Evolutionary conservation across 2,329 filamentous ascomycete genomes (phyloP).

Genomic region (Grosmannia huntii): DNA sequence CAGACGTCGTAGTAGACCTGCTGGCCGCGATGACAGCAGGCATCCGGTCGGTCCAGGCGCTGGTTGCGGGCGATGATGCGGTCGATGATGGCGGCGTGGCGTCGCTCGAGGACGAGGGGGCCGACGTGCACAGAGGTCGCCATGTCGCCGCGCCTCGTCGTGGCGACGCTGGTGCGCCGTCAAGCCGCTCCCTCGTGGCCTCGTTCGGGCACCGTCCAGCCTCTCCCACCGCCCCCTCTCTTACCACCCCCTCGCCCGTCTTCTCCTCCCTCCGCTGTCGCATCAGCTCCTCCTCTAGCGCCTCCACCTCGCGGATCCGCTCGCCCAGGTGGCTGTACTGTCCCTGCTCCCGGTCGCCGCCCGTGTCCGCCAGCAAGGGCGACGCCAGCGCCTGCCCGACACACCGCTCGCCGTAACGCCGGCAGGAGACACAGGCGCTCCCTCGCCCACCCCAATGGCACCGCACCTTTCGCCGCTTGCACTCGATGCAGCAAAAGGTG

Average conservation of each 20-base stretch:
- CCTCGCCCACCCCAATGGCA: slow-evolving; percentile 24
- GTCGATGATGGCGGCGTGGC: slow-evolving; percentile 19
- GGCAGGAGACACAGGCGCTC: slow-evolving; percentile 30
- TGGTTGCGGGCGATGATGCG: slow-evolving; percentile 25
- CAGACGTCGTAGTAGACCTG: slow-evolving; percentile 9
- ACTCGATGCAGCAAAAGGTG: slow-evolving; percentile 45
- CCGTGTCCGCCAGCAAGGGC: background rate
- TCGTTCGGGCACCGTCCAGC: too few species aligned
- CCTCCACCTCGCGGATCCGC: slow-evolving; percentile 20
- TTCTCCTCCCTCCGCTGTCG: slow-evolving; percentile 3
- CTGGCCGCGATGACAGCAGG: background rate
- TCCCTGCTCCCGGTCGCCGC: slow-evolving; percentile 2
- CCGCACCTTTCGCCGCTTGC: slow-evolving; percentile 33
- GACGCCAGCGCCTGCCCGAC: slow-evolving; percentile 29
- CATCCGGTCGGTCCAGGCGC: slow-evolving; percentile 10
- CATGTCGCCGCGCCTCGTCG: too few species aligned
- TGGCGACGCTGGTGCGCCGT: too few species aligned
- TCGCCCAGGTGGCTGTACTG: background rate
- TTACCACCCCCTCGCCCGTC: background rate
- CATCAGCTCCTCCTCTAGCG: slow-evolving; percentile 20
- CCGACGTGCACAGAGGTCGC: too few species aligned
- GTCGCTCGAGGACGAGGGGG: slow-evolving; percentile 17
- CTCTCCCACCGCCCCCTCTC: background rate
- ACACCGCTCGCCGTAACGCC: slow-evolving; percentile 26
- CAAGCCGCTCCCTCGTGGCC: too few species aligned